These are phyloP conservation scores for Medicago ruthenica DNA, from an alignment of 306 rosid genomes.

Conservation along the genomic window DNA sequence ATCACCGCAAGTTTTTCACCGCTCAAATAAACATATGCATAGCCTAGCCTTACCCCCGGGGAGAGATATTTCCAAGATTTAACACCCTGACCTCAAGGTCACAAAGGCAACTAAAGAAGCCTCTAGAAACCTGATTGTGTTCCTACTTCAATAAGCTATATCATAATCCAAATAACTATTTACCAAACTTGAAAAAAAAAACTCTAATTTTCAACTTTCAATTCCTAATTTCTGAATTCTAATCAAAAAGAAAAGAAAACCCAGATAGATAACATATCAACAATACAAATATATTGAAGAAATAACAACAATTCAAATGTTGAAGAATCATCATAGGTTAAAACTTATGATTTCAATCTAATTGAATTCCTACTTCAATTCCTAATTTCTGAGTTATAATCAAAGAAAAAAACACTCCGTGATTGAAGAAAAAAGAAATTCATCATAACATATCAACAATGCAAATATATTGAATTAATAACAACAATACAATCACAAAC, in stretches of 20 bases:
- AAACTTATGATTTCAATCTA: background rate
- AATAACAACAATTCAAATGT: constrained; percentile 12
- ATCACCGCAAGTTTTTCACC: too few relatives aligned
- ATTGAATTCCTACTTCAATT: background rate
- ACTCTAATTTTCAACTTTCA: constrained; percentile 2
- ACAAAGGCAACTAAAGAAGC: background rate
- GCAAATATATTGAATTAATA: background rate
- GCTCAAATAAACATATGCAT: too few relatives aligned
- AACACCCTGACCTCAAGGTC: background rate
- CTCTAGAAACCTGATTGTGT: constrained; percentile 4
- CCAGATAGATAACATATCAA: constrained; percentile 22
- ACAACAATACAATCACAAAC: constrained; percentile 24
- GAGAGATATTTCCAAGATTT: background rate
- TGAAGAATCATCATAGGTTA: too few relatives aligned
- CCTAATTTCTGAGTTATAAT: background rate
- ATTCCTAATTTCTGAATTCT: background rate
- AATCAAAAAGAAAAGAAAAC: constrained; percentile 17
- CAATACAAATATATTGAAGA: background rate
- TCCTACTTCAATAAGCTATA: background rate
- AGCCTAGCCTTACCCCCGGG: background rate
- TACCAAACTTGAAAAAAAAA: background rate
- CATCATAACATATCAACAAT: constrained; percentile 11
- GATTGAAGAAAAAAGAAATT: background rate
- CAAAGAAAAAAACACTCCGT: constrained; percentile 3
- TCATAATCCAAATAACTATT: background rate